Base-by-base conservation (phyloP, 1,139 yeast species). In the Diutina mesorugosa region DNA sequence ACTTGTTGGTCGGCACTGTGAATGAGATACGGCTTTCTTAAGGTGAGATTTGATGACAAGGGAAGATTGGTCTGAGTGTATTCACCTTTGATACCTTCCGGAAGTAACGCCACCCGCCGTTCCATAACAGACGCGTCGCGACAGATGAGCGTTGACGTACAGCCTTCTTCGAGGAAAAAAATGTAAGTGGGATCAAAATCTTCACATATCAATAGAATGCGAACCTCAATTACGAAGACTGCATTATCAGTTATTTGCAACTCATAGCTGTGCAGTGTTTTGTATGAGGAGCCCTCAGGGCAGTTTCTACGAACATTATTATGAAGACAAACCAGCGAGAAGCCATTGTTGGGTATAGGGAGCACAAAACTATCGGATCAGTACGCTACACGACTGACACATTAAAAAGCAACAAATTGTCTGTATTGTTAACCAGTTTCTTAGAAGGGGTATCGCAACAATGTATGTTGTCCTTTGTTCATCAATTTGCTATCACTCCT, bases 21-120 rank as follows among this genome's bases (percentile, higher is more conserved):
- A 35, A 70, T 47, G 55, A 73, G 58, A 58, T 61, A 68, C 51
- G 72, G 62, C 58, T 66, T 65, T 14, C 57, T 48, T 4, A 58
- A 55, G 2, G 58, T 46, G n/a, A 62, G 51, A 50, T 65, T 62
- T 41, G 59, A 56, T 21, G 65, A 63, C 45, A 59, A 58, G 4
- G 78, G 77, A 7, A 74, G 59, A 3, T 59, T 56, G 3, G 72
- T 58, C 2, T 73, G 57, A 41, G 61, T 59, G 57, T 58, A 67
- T 9, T 50, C 53, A n/a, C 53, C 53, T 29, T 47, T 29, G n/a
- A 30, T n/a, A 21, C 51, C 51, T 5, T 28, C 8, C 12, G 51
- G 51, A 12, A 47, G 21, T 14, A 47, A 28, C 7, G n/a, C 21
- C 21, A 47, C 38, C 38, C 30, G 51, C 21, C 26, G 21, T 21